Conservation (phyloP, 164 flowering plant genomes). For the Vitis amurensis region DNA sequence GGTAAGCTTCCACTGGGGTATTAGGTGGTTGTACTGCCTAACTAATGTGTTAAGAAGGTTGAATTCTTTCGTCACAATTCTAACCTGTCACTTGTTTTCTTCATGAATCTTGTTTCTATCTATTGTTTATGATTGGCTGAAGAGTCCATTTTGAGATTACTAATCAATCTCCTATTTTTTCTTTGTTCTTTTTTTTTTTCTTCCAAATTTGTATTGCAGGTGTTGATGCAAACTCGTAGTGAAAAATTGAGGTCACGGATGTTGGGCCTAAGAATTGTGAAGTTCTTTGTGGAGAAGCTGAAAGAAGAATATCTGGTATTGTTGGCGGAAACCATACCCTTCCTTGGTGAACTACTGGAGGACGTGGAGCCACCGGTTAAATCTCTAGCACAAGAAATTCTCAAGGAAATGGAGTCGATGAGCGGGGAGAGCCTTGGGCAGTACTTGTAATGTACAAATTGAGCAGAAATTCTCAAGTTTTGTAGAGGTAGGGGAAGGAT, state of each 20-base stretch:
- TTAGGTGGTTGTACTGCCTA: too few relatives aligned
- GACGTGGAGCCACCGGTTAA: conserved; percentile 77
- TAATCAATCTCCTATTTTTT: not conserved
- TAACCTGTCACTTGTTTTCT: too few relatives aligned
- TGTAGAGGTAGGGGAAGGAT: too few relatives aligned
- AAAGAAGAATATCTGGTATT: conserved; percentile 81
- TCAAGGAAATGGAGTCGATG: conserved; percentile 72
- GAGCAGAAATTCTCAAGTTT: too few relatives aligned
- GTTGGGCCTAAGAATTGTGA: conserved; percentile 71
- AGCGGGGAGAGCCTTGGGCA: conserved; percentile 82
- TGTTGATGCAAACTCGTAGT: conserved; percentile 90
- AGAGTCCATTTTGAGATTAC: too few relatives aligned
- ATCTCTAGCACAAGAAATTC: conserved; percentile 74
- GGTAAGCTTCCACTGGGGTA: too few relatives aligned
- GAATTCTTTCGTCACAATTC: too few relatives aligned
- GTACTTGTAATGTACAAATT: conserved; percentile 40
- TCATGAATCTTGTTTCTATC: too few relatives aligned
- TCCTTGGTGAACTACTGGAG: conserved; percentile 86
- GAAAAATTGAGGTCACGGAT: conserved; percentile 70
- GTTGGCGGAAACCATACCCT: conserved; percentile 81
- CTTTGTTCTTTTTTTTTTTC: not conserved
- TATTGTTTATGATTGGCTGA: too few relatives aligned
- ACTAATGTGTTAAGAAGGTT: too few relatives aligned
- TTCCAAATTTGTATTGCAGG: conserved; percentile 39
- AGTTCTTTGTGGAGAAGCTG: conserved; percentile 64